Conservation (phyloP, 164 flowering plant genomes). For the Macadamia tetraphylla region DNA sequence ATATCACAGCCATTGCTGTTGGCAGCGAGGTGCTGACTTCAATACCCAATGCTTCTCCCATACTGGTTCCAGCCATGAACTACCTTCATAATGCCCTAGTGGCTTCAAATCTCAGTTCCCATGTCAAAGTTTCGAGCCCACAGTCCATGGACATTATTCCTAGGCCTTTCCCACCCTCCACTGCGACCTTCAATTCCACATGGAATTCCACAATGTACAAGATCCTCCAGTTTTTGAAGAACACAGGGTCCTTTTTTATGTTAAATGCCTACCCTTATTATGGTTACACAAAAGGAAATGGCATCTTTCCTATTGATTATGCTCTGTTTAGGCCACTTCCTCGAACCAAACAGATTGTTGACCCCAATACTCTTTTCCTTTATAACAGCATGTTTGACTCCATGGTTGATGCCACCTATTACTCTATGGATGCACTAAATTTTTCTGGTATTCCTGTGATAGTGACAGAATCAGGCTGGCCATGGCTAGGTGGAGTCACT, state of each 20-base stretch:
- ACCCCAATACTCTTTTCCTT: slow-evolving; percentile 85
- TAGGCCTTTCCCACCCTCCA: slow-evolving; percentile 82
- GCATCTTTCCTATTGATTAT: slow-evolving; percentile 85
- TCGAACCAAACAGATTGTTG: slow-evolving; percentile 73
- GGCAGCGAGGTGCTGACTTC: slow-evolving; percentile 84
- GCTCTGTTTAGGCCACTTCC: slow-evolving; percentile 73
- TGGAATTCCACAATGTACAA: slow-evolving; percentile 72
- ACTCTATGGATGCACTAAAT: slow-evolving; percentile 63
- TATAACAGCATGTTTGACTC: slow-evolving; percentile 92
- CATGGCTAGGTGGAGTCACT: slow-evolving; percentile 67
- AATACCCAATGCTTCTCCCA: slow-evolving; percentile 66
- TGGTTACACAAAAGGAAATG: slow-evolving; percentile 61
- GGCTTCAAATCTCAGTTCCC: slow-evolving; percentile 28
- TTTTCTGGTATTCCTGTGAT: slow-evolving; percentile 67
- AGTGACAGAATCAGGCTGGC: slow-evolving; percentile 97
- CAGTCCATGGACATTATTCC: slow-evolving; percentile 74
- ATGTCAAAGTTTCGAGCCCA: slow-evolving; percentile 42
- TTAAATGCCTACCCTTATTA: slow-evolving; percentile 85
- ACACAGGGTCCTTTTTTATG: slow-evolving; percentile 76
- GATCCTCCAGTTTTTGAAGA: slow-evolving; percentile 71
- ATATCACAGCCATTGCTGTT: slow-evolving; percentile 83
- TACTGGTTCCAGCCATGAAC: slow-evolving; percentile 68
- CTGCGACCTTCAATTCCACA: slow-evolving; percentile 72
- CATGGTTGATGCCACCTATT: slow-evolving; percentile 92
- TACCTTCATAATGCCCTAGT: slow-evolving; percentile 41